Evolutionary conservation across 2,329 filamentous ascomycete species (phyloP).

Genomic region (Ophiosphaerella korrae): DNA sequence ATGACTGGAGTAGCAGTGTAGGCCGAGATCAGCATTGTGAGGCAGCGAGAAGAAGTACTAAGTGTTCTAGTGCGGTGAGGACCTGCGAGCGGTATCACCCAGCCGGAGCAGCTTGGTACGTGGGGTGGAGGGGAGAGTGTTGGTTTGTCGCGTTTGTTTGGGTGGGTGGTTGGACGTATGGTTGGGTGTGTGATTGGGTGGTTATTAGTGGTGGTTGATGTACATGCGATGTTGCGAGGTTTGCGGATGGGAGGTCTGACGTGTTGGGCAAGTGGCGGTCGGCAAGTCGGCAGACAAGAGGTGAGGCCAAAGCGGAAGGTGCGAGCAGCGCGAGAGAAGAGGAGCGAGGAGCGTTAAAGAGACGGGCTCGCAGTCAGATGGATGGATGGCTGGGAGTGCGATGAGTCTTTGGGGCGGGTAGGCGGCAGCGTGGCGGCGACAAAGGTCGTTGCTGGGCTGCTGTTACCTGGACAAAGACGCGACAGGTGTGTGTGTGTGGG

Average conservation of each 20-base stretch:
- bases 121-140: slow-evolving; percentile 15
- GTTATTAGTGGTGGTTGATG: slow-evolving; percentile 35
- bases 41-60: slow-evolving; percentile 29
- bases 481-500: slow-evolving; percentile 15
- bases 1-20: slow-evolving; percentile 49
- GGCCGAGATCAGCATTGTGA: slow-evolving; percentile 46
- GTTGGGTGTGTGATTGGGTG: not conserved
- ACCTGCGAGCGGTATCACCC: slow-evolving; percentile 33
- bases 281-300: slow-evolving; percentile 24
- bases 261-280: slow-evolving; percentile 37
- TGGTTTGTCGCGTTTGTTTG: slow-evolving; percentile 21
- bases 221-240: slow-evolving; percentile 24
- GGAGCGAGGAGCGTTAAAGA: slow-evolving; percentile 13
- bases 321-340: slow-evolving; percentile 14
- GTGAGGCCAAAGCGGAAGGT: slow-evolving; percentile 11
- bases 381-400: slow-evolving; percentile 17
- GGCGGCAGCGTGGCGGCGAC: slow-evolving; percentile 37
- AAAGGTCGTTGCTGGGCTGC: slow-evolving; percentile 29
- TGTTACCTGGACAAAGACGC: slow-evolving; percentile 34
- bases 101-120: slow-evolving; percentile 33
- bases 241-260: slow-evolving; percentile 28
- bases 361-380: slow-evolving; percentile 21
- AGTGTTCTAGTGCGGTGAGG: slow-evolving; percentile 34
- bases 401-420: slow-evolving; percentile 27
- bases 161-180: too few species aligned